These are phyloP conservation scores for Termitomyces bulborhizus DNA, from an alignment of 768 basidiomycete genomes.

Conservation along the genomic window DNA sequence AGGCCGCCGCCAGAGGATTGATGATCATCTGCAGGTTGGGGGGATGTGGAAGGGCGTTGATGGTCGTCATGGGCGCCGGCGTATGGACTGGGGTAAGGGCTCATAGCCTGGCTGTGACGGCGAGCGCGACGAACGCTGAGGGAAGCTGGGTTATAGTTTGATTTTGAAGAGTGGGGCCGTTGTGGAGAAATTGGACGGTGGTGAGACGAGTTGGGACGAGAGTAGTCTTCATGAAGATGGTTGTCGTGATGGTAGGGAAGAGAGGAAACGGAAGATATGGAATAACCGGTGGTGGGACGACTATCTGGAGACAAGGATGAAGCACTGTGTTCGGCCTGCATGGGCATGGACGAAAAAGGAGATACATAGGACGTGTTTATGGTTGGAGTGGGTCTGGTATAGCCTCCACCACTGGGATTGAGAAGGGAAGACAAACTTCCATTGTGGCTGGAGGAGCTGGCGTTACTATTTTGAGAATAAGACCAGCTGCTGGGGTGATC, in stretches of 20 bases:
- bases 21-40: constrained; percentile 57
- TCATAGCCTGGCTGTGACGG: constrained; percentile 83
- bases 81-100: constrained; percentile 82
- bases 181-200: constrained; percentile 66
- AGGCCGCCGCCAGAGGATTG: constrained; percentile 32
- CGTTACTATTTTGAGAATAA: constrained; percentile 36
- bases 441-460: constrained; percentile 56
- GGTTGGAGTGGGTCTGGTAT: constrained; percentile 57
- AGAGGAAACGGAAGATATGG: constrained; percentile 77
- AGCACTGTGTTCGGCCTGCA: constrained; percentile 61
- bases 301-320: constrained; percentile 81
- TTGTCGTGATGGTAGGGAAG: constrained; percentile 58
- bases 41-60: constrained; percentile 66
- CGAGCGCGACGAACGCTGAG: constrained; percentile 68
- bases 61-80: constrained; percentile 54
- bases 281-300: constrained; percentile 81
- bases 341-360: constrained; percentile 64
- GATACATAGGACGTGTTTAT: constrained; percentile 70
- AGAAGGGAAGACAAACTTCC: constrained; percentile 73
- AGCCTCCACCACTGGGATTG: constrained; percentile 60
- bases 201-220: constrained; percentile 69
- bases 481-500: constrained; percentile 56
- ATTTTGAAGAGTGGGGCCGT: constrained; percentile 59
- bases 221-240: constrained; percentile 52
- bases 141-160: constrained; percentile 43